Percentiles rank a stretch among this genome's conserved stretches.
These are phyloP conservation scores for Calonectria fujianensis DNA, from an alignment of 2,329 filamentous ascomycete genomes.

Conservation along the genomic window DNA sequence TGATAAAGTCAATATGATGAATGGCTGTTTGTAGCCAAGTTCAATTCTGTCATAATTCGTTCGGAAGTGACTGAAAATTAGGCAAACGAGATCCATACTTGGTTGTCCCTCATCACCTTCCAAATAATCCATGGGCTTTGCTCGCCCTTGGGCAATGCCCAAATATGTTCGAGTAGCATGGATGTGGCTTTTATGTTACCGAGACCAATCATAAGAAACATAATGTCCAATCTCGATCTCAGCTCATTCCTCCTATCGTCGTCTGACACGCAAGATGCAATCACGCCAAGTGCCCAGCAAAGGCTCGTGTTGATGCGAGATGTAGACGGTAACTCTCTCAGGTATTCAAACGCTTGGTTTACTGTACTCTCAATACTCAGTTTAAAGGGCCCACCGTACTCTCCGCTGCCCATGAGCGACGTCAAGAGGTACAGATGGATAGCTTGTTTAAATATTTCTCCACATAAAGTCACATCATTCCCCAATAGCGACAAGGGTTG, in stretches of 20 bases:
- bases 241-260: slow-evolving; percentile 6
- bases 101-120: slow-evolving; percentile 11
- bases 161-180: background rate
- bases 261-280: slow-evolving; percentile 9
- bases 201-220: slow-evolving; percentile 16
- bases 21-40: background rate
- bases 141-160: background rate
- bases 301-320: slow-evolving; percentile 16
- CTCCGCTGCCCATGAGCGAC: background rate
- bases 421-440: slow-evolving; percentile 14
- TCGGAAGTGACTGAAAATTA: background rate
- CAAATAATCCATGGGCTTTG: slow-evolving; percentile 18
- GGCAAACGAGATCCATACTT: slow-evolving; percentile 21
- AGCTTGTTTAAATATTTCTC: slow-evolving; percentile 11
- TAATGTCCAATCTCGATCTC: slow-evolving; percentile 12
- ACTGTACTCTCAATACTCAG: slow-evolving; percentile 12
- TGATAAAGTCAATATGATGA: background rate
- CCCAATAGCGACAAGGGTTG: slow-evolving; percentile 1
- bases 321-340: slow-evolving; percentile 11
- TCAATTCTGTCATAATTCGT: background rate
- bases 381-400: background rate
- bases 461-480: slow-evolving; percentile 15
- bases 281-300: slow-evolving; percentile 14
- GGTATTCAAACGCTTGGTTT: background rate
- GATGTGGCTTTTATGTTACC: slow-evolving; percentile 15